phyloP scores from a whole-genome alignment of 2,329 filamentous ascomycete species.

The Penicillium sp. region DNA sequence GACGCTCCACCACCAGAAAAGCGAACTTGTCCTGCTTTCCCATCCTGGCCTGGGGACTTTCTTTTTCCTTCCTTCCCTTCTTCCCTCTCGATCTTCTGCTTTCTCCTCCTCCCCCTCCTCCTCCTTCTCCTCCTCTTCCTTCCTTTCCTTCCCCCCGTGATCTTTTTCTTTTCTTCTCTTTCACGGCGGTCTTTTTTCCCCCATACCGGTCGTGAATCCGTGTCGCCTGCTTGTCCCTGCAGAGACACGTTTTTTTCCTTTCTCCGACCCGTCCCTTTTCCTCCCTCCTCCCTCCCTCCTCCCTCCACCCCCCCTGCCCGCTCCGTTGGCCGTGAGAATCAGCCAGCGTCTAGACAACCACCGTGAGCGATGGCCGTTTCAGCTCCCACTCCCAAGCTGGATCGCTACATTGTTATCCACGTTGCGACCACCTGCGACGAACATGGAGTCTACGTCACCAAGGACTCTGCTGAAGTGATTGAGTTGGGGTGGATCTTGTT shows the following conservation, averaged over 20 bases:
- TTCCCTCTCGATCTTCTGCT: no score
- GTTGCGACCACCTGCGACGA: slow-evolving; percentile 98
- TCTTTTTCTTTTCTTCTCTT: slow-evolving; percentile 21
- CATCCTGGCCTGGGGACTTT: no score
- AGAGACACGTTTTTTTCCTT: no score
- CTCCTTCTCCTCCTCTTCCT: no score
- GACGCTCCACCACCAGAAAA: no score
- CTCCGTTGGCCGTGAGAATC: slow-evolving; percentile 26
- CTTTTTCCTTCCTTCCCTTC: no score
- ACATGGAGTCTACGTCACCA: slow-evolving; percentile 97
- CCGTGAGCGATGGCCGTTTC: slow-evolving; percentile 37
- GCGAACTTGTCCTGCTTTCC: no score
- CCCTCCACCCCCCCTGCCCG: slow-evolving; percentile 20
- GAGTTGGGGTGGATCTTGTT: slow-evolving; percentile 97
- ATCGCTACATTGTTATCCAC: slow-evolving; percentile 96
- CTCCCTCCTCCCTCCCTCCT: slow-evolving; percentile 10
- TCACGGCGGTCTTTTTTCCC: no score
- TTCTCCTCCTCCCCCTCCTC: slow-evolving; percentile 15
- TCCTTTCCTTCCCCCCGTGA: slow-evolving; percentile 11
- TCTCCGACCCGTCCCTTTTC: no score
- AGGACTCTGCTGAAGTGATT: slow-evolving; percentile 98
- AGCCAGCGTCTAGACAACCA: no score
- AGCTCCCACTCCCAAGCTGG: slow-evolving; percentile 61
- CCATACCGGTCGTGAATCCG: no score
- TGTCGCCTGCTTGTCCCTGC: slow-evolving; percentile 24